Evolutionary conservation across 805 yeast genomes (phyloP).

Genomic region (Barnettozyma populi): DNA sequence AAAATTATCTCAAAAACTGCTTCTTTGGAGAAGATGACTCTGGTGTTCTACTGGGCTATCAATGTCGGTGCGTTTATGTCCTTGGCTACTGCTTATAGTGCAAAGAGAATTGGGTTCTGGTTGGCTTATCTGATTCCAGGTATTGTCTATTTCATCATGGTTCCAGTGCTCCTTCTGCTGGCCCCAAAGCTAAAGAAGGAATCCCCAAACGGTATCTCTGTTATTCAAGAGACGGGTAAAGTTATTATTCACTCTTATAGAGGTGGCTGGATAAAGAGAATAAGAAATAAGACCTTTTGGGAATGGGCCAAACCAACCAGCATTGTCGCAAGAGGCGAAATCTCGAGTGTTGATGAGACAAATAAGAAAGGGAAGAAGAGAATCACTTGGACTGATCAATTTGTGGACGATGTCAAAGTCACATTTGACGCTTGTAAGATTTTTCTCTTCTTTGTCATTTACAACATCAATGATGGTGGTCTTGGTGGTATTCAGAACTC

Average conservation of each 20-base stretch:
- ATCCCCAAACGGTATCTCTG: constrained; percentile 29
- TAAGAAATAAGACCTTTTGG: constrained; percentile 38
- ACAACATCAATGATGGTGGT: constrained; percentile 68
- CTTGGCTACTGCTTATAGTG: constrained; percentile 70
- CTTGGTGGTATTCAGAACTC: constrained; percentile 34
- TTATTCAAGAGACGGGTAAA: constrained; percentile 37
- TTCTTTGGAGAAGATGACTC: constrained; percentile 66
- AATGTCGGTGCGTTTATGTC: constrained; percentile 70
- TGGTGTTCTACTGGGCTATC: constrained; percentile 69
- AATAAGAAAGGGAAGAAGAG: constrained; percentile 17
- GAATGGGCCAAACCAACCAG: constrained; percentile 53
- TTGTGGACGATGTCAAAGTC: constrained; percentile 66
- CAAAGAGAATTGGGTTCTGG: constrained; percentile 58
- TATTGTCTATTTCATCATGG: constrained; percentile 46
- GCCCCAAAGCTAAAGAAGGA: constrained; percentile 22
- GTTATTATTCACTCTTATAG: constrained; percentile 37
- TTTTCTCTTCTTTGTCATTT: constrained; percentile 61
- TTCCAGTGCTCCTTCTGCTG: constrained; percentile 36
- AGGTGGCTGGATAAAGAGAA: constrained; percentile 39
- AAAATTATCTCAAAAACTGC: constrained; percentile 64
- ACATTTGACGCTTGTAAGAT: constrained; percentile 67
- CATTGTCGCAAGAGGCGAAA: constrained; percentile 37
- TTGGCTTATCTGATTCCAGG: constrained; percentile 70
- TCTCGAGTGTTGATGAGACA: constrained; percentile 6
- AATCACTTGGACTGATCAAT: constrained; percentile 53